These are phyloP conservation scores for Manihot esculenta DNA, from an alignment of 441 rosid genomes.

Conservation along the genomic window DNA sequence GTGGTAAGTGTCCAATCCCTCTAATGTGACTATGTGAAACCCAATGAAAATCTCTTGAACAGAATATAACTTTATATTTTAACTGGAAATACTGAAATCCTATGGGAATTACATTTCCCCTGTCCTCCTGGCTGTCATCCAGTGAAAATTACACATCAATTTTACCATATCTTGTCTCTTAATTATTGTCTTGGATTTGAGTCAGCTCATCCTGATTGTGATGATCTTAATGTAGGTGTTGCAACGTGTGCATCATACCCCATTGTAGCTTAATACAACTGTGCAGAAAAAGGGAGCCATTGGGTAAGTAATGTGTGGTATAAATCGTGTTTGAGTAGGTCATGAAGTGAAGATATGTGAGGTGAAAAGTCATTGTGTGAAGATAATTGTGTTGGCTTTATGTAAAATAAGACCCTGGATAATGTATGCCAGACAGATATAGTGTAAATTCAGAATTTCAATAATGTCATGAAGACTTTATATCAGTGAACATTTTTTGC, in stretches of 20 bases:
- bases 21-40: background rate
- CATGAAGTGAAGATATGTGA: background rate
- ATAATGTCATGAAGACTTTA: background rate
- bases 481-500: background rate
- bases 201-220: conserved; percentile 15
- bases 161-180: background rate
- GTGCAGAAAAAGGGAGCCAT: conserved; percentile 13
- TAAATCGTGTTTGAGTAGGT: background rate
- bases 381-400: background rate
- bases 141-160: background rate
- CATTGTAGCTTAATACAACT: conserved; percentile 52
- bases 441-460: conserved; percentile 1
- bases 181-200: background rate
- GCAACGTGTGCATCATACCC: conserved; percentile 97
- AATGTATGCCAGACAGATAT: conserved; percentile 12
- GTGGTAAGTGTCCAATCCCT: conserved; percentile 54
- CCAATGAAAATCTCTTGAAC: background rate
- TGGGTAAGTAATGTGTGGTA: background rate
- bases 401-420: conserved; percentile 1
- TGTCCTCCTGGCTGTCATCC: background rate
- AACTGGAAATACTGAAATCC: background rate
- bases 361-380: conserved; percentile 4
- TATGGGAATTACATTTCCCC: background rate
- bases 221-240: conserved; percentile 51
- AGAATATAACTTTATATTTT: background rate